Evolutionary conservation across 208 protist genomes (phyloP).

Genomic region (Crithidia bombi): DNA sequence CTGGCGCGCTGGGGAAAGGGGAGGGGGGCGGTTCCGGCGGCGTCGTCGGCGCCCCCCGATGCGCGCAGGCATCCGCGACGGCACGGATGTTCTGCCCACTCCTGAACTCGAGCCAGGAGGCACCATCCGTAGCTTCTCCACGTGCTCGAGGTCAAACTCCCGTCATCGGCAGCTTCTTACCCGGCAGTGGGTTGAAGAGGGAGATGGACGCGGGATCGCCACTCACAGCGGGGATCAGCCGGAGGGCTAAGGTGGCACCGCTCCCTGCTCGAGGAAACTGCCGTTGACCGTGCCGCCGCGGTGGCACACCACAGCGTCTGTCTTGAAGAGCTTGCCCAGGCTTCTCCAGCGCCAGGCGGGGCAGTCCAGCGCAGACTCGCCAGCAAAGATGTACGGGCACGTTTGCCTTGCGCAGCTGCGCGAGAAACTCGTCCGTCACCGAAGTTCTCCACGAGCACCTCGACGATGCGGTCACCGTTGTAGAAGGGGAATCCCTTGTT

Average conservation of each 20-base stretch:
- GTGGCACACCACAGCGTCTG: conserved; percentile 27
- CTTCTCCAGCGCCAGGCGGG: conserved; percentile 28
- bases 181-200: conserved; percentile 17
- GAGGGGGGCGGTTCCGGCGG: no score
- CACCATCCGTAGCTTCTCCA: conserved; percentile 33
- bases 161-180: conserved; percentile 13
- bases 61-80: no score
- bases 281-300: conserved; percentile 37
- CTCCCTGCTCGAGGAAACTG: conserved; percentile 33
- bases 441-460: conserved; percentile 31
- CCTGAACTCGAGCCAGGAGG: conserved; percentile 29
- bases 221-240: conserved; percentile 21
- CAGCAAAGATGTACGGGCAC: conserved; percentile 45
- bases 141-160: conserved; percentile 26
- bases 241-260: conserved; percentile 23
- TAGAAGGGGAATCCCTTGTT: conserved; percentile 25
- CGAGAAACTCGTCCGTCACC: conserved; percentile 35
- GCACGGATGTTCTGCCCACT: no score
- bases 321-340: conserved; percentile 27
- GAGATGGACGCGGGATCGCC: conserved; percentile 18
- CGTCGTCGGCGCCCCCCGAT: no score
- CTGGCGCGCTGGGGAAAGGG: no score
- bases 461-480: conserved; percentile 34
- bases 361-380: conserved; percentile 32
- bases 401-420: conserved; percentile 23